Conservation (phyloP, 495 filamentous ascomycete species). For the Cryomyces minteri region DNA sequence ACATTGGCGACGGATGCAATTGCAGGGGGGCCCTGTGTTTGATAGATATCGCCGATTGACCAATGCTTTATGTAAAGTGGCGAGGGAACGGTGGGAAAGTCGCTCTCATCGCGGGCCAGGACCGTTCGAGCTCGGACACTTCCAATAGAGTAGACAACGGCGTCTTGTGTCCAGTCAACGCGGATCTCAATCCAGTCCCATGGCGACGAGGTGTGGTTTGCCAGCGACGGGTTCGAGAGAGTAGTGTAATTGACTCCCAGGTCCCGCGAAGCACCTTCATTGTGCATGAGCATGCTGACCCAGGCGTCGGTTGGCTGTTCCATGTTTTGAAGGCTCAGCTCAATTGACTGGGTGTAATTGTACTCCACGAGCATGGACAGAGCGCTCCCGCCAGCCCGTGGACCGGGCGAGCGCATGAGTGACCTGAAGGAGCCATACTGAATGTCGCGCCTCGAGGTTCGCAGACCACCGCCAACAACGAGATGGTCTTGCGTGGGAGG, state of each 20-base stretch:
- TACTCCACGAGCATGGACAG: constrained; percentile 21
- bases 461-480: constrained; percentile 16
- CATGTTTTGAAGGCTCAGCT: constrained; percentile 20
- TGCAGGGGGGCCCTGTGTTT: constrained; percentile 19
- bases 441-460: constrained; percentile 20
- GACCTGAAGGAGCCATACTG: constrained; percentile 22
- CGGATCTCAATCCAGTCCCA: constrained; percentile 14
- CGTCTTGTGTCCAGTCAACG: constrained; percentile 22
- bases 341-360: constrained; percentile 19
- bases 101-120: constrained; percentile 4
- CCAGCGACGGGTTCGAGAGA: constrained; percentile 2
- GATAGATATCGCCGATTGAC: constrained; percentile 20
- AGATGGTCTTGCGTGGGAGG: constrained; percentile 14
- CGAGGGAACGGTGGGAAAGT: constrained; percentile 15
- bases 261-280: constrained; percentile 12
- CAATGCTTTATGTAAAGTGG: constrained; percentile 23
- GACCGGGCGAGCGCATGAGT: constrained; percentile 11
- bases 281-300: constrained; percentile 17
- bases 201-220: constrained; percentile 4
- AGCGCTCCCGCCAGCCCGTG: constrained; percentile 13
- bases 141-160: constrained; percentile 17
- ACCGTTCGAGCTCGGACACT: constrained; percentile 10
- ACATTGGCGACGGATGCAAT: constrained; percentile 15
- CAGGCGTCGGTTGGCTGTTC: constrained; percentile 14
- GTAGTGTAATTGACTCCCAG: constrained; percentile 18